These are phyloP conservation scores for Herpetospermum pedunculosum DNA, from an alignment of 306 rosid genomes.

Conservation along the genomic window DNA sequence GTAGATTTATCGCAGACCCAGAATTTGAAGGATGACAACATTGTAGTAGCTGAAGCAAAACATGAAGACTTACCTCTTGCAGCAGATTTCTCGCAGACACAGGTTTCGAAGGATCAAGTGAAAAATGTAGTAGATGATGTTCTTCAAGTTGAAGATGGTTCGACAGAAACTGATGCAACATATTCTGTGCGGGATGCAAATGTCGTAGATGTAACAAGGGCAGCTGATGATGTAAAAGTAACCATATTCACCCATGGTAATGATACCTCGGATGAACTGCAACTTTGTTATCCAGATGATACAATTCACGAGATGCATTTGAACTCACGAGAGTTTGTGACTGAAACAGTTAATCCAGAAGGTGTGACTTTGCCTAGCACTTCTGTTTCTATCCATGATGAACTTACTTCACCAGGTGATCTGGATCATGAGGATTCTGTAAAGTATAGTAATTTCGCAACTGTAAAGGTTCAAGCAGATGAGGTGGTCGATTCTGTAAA, in stretches of 20 bases:
- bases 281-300: constrained; percentile 15
- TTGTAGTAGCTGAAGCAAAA: constrained; percentile 19
- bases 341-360: constrained; percentile 13
- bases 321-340: constrained; percentile 11
- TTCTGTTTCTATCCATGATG: constrained; percentile 10
- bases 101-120: constrained; percentile 17
- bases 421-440: constrained; percentile 11
- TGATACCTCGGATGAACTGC: constrained; percentile 18
- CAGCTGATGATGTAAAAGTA: constrained; percentile 23
- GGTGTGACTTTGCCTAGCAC: not conserved
- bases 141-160: constrained; percentile 29
- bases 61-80: constrained; percentile 26
- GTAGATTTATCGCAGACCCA: constrained; percentile 17
- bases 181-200: constrained; percentile 15
- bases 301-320: constrained; percentile 16
- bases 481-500: constrained; percentile 12
- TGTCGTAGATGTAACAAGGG: constrained; percentile 23
- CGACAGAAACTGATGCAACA: constrained; percentile 18
- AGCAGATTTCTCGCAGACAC: constrained; percentile 16
- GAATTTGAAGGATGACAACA: constrained; percentile 12
- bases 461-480: constrained; percentile 17
- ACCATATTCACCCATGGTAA: constrained; percentile 15
- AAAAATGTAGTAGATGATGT: constrained; percentile 17
- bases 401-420: constrained; percentile 19
- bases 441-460: constrained; percentile 13